phyloP scores from a whole-genome alignment of 306 rosid species.

The Cucurbita pepo region DNA sequence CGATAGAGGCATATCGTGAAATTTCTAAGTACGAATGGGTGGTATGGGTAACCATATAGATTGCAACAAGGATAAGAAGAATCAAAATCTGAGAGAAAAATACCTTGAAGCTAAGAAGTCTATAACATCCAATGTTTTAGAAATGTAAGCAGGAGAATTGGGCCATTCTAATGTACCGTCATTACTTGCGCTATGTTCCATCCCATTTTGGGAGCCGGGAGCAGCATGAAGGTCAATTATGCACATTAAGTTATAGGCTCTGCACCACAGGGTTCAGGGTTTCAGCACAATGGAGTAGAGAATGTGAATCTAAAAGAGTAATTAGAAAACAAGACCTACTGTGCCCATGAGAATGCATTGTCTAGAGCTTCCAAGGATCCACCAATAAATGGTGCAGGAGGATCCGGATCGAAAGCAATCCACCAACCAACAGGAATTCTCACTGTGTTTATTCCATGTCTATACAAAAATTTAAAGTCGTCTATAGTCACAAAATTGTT shows the following conservation, averaged over 20 bases:
- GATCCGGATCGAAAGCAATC: slow-evolving; percentile 95
- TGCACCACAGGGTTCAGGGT: slow-evolving; percentile 21
- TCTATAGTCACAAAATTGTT: slow-evolving; percentile 53
- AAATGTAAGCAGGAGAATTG: slow-evolving; percentile 33
- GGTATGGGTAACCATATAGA: background rate
- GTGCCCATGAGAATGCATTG: slow-evolving; percentile 92
- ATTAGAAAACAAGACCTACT: slow-evolving; percentile 39
- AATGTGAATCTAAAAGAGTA: background rate
- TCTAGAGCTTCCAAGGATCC: slow-evolving; percentile 83
- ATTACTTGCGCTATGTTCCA: slow-evolving; percentile 88
- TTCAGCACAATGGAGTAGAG: slow-evolving; percentile 7
- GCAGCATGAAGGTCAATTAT: slow-evolving; percentile 90
- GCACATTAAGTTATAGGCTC: slow-evolving; percentile 62
- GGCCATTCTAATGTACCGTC: slow-evolving; percentile 79
- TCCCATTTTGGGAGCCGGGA: slow-evolving; percentile 87
- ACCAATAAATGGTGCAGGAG: slow-evolving; percentile 78
- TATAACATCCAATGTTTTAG: slow-evolving; percentile 54
- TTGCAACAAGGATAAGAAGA: background rate
- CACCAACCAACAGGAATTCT: slow-evolving; percentile 98
- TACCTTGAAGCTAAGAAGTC: slow-evolving; percentile 79
- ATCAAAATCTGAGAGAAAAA: background rate
- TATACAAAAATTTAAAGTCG: slow-evolving; percentile 67
- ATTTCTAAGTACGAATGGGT: background rate
- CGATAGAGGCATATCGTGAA: background rate
- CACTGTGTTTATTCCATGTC: slow-evolving; percentile 83